phyloP scores from a whole-genome alignment of 495 filamentous ascomycete species.

The Recurvomyces mirabilis region DNA sequence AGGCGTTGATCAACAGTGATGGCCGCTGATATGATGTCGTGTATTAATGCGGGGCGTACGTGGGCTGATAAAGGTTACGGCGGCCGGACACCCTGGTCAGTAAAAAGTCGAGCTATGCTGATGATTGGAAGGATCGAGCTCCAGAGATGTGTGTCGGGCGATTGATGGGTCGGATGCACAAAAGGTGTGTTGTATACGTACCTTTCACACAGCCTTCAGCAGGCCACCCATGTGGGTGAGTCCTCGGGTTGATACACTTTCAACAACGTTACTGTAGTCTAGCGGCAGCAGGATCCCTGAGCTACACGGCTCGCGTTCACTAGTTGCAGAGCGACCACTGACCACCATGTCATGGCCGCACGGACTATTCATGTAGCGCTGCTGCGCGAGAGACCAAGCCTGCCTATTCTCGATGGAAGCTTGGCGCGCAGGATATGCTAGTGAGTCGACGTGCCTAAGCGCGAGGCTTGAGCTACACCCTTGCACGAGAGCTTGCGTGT shows the following conservation, averaged over 20 bases:
- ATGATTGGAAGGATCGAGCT: not conserved
- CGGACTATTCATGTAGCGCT: conserved; percentile 2
- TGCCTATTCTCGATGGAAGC: conserved; percentile 1
- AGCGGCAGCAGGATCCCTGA: conserved; percentile 11
- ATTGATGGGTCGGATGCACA: not conserved
- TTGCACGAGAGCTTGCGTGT: too few relatives aligned
- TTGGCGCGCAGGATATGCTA: too few relatives aligned
- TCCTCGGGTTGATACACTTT: conserved; percentile 2
- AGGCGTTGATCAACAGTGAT: not conserved
- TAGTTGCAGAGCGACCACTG: conserved; percentile 4
- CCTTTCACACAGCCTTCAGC: not conserved
- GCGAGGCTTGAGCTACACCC: too few relatives aligned
- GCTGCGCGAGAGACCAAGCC: not conserved
- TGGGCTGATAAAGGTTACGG: conserved; percentile 1
- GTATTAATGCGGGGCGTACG: conserved; percentile 7
- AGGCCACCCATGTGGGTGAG: not conserved
- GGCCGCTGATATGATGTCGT: conserved; percentile 5
- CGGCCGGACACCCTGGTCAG: not conserved
- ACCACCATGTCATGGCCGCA: conserved; percentile 15
- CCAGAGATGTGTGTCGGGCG: not conserved
- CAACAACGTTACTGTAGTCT: not conserved
- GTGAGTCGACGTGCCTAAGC: too few relatives aligned
- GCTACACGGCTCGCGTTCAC: conserved; percentile 8
- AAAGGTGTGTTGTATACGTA: conserved; percentile 4
- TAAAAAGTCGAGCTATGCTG: not conserved